Conservation (phyloP, 768 basidiomycete species). For the Suillus discolor region DNA sequence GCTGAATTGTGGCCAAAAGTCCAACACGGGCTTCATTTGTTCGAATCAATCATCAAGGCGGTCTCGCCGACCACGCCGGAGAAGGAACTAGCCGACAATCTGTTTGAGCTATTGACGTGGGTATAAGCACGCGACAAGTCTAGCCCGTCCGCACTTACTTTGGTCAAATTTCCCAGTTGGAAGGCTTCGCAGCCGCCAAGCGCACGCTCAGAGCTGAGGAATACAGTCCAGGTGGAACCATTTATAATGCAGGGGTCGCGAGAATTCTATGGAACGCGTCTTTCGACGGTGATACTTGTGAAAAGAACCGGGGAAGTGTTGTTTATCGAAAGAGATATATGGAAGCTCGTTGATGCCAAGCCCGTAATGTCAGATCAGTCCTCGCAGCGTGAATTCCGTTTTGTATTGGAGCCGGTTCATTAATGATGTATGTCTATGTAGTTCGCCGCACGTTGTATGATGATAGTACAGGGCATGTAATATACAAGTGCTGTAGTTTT, state of each 20-base stretch:
- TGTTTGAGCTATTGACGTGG: constrained; percentile 73
- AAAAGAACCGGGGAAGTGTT: constrained; percentile 57
- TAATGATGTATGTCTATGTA: constrained; percentile 25
- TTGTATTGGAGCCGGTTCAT: constrained; percentile 35
- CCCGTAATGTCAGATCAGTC: constrained; percentile 40
- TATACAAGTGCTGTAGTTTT: constrained; percentile 28
- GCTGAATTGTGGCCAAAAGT: constrained; percentile 78
- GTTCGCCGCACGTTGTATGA: constrained; percentile 16
- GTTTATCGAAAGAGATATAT: constrained; percentile 76
- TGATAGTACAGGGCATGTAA: constrained; percentile 37
- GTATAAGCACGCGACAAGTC: constrained; percentile 32
- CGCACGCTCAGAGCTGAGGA: constrained; percentile 55
- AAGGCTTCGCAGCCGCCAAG: constrained; percentile 45
- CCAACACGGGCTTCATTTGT: constrained; percentile 50
- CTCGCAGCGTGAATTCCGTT: constrained; percentile 55
- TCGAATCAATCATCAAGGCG: constrained; percentile 46
- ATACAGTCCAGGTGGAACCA: constrained; percentile 68
- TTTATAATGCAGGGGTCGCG: constrained; percentile 30
- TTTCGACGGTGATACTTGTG: constrained; percentile 73
- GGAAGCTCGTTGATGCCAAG: constrained; percentile 48
- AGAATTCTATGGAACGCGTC: constrained; percentile 64
- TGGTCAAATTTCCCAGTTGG: constrained; percentile 43
- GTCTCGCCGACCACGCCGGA: constrained; percentile 45
- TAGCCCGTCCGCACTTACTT: constrained; percentile 10
- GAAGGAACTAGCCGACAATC: constrained; percentile 51